Conservation (phyloP, 2,329 filamentous ascomycete species). For the Cordyceps farinosa region DNA sequence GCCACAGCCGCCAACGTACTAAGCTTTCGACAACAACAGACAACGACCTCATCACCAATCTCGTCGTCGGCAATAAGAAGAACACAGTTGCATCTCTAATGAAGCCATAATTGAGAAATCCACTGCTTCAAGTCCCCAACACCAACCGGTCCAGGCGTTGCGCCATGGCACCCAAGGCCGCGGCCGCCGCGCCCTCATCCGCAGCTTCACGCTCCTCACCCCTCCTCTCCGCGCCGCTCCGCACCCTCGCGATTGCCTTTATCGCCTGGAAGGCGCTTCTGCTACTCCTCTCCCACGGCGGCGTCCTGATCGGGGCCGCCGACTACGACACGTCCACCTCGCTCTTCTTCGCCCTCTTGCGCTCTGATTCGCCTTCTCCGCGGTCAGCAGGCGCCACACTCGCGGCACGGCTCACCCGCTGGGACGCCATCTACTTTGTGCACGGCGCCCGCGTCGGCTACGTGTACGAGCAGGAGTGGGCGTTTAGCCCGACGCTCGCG, state of each 20-base stretch:
- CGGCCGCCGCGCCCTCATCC: not conserved
- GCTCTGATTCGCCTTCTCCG: constrained; percentile 31
- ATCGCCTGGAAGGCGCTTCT: constrained; percentile 64
- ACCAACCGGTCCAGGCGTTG: too few relatives aligned
- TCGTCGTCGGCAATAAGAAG: too few relatives aligned
- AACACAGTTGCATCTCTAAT: too few relatives aligned
- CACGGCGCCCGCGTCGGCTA: constrained; percentile 61
- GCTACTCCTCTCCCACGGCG: constrained; percentile 54
- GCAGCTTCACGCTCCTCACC: not conserved
- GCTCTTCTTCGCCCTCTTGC: constrained; percentile 38
- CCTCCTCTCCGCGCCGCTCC: constrained; percentile 21
- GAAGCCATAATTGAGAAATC: too few relatives aligned
- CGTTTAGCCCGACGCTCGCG: constrained; percentile 59
- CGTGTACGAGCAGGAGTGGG: constrained; percentile 80
- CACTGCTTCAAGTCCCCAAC: not conserved
- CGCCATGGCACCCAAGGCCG: not conserved
- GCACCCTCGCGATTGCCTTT: constrained; percentile 42
- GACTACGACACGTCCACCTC: constrained; percentile 78
- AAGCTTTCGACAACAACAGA: not conserved
- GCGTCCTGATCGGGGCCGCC: constrained; percentile 49
- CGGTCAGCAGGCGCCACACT: constrained; percentile 30
- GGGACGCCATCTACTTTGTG: constrained; percentile 79
- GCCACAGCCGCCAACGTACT: not conserved
- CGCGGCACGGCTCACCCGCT: constrained; percentile 61
- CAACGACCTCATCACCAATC: not conserved